Base-by-base conservation (phyloP, 441 rosid species). In the Adansonia gregorii region DNA sequence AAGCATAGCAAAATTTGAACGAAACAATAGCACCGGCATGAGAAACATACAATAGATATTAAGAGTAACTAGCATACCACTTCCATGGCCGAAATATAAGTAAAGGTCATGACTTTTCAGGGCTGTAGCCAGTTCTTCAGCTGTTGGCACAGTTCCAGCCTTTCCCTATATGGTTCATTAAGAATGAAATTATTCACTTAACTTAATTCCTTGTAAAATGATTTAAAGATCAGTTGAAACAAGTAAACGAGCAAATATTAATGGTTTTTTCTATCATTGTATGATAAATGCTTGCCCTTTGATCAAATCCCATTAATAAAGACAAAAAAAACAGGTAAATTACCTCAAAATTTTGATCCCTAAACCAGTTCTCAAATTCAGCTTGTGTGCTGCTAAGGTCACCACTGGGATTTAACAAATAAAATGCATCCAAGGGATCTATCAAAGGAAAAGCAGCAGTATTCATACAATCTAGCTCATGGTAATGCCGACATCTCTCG, bases 381-480 rank as follows among this genome's bases (percentile, higher is more conserved):
- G 77, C 78, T 82, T 94, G 98, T 11, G 93, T 88, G 51, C 84
- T 63, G 22, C 82, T 78, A 78, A 96, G 92, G 84, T 94, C 99
- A 15, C 98, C 98, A 19, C 93, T 85, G 27, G 99, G 99, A 85
- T 94, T 97, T 81, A 94, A 83, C 83, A 94, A 82, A 84, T 90
- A 96, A 84, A 89, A 96, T 63, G 99, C 96, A 87, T 96, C 98
- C 83, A 92, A 72, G 27, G 99, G 99, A 89, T 96, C 99, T 80
- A 96, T 90, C 66, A 82, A 83, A 69, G 98, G 98, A 71, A 89
- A 89, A 76, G 90, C 64, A 72, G 86, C 72, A 80, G 76, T 72
- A 65, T 77, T 77, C 65, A 64, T 80, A 80, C 73, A 83, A 41
- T 76, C 78, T 73, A 84, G 82, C 80, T 89, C 89, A 81, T 79